Conservation (phyloP, 1,139 yeast species). For the Zygosaccharomyces pseudobailii region DNA sequence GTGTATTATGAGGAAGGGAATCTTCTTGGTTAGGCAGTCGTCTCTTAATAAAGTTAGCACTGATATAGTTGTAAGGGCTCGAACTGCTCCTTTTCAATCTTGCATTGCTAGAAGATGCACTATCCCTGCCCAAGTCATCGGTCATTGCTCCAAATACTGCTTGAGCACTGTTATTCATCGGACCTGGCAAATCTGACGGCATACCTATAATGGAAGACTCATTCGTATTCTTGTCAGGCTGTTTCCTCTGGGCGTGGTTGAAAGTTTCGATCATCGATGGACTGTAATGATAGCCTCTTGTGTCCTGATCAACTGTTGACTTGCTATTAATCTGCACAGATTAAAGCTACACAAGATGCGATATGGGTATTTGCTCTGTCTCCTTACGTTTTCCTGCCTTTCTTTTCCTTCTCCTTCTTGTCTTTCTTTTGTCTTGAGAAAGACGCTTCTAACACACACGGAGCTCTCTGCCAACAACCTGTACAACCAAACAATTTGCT, state of each 20-base stretch:
- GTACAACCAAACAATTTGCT: not conserved
- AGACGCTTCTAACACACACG: not conserved
- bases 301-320: not conserved
- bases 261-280: slow-evolving; percentile 3
- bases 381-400: not conserved
- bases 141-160: slow-evolving; percentile 1
- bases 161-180: slow-evolving; percentile 1
- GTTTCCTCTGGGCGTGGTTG: slow-evolving; percentile 2
- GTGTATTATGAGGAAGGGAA: slow-evolving; percentile 1
- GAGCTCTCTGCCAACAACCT: not conserved
- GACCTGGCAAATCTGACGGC: slow-evolving; percentile 1
- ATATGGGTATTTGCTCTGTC: not conserved
- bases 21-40: slow-evolving; percentile 19
- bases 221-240: slow-evolving; percentile 2
- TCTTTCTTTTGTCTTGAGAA: not conserved
- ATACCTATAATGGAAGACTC: slow-evolving; percentile 1
- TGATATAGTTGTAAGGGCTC: slow-evolving; percentile 24
- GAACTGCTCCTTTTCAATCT: slow-evolving; percentile 36
- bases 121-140: not conserved
- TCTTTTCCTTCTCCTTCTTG: not conserved
- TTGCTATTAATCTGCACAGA: not conserved
- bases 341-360: not conserved
- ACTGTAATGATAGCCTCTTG: not conserved
- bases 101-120: not conserved
- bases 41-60: slow-evolving; percentile 23